These are phyloP conservation scores for Ambrosia artemisiifolia DNA, from an alignment of 129 eudicot species.

Conservation along the genomic window DNA sequence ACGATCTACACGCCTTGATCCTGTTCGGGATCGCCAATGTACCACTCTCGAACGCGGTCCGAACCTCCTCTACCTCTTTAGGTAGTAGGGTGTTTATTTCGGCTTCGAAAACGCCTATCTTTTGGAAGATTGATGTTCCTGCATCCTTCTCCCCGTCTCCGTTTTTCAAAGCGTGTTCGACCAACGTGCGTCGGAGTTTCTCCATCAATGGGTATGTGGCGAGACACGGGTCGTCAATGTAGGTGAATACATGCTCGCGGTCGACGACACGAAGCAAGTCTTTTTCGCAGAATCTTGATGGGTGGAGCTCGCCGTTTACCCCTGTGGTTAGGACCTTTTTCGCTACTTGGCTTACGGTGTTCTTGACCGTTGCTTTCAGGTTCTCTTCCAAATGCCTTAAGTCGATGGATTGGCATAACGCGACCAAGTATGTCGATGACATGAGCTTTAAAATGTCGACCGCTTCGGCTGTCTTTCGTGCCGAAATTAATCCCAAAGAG, in stretches of 20 bases:
- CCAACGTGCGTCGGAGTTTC: conserved; percentile 59
- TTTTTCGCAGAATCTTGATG: conserved; percentile 71
- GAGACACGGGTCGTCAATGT: conserved; percentile 62
- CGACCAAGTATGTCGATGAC: conserved; percentile 49
- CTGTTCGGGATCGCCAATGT: conserved; percentile 47
- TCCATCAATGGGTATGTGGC: conserved; percentile 78
- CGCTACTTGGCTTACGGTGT: conserved; percentile 53
- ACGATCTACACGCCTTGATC: conserved; percentile 67
- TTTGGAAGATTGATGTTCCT: conserved; percentile 62
- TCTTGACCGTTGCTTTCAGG: conserved; percentile 37
- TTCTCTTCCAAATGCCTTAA: conserved; percentile 57
- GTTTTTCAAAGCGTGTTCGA: conserved; percentile 56
- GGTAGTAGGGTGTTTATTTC: conserved; percentile 58
- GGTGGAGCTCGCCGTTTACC: conserved; percentile 56
- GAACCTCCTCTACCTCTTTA: conserved; percentile 63
- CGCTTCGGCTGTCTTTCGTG: conserved; percentile 50
- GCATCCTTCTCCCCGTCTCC: conserved; percentile 47
- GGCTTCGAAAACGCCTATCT: conserved; percentile 54
- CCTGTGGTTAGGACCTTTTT: conserved; percentile 41
- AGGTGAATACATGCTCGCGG: conserved; percentile 57
- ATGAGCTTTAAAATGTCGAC: conserved; percentile 55
- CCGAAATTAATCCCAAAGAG: conserved; percentile 49
- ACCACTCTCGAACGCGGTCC: conserved; percentile 41
- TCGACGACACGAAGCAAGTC: conserved; percentile 71
- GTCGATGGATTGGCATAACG: conserved; percentile 49